These are phyloP conservation scores for Akebia trifoliata DNA, from an alignment of 164 flowering plant genomes.

Conservation along the genomic window DNA sequence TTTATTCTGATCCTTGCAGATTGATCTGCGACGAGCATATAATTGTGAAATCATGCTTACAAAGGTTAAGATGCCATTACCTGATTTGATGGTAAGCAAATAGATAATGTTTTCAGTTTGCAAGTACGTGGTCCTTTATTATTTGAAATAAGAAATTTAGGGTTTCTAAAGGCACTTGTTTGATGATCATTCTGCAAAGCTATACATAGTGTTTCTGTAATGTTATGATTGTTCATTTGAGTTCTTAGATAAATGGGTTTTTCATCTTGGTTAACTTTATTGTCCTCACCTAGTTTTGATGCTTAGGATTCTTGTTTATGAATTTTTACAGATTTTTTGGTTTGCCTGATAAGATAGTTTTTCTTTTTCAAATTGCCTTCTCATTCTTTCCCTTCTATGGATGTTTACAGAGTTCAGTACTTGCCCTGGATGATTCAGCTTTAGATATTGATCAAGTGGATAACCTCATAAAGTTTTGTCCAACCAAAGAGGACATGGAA, in stretches of 20 bases:
- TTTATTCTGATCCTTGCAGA: constrained; percentile 46
- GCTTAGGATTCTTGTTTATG: not conserved
- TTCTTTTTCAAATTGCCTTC: not conserved
- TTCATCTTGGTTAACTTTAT: not conserved
- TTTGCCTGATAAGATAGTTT: not conserved
- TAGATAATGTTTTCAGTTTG: not conserved
- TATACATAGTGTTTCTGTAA: not conserved
- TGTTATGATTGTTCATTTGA: constrained; percentile 3
- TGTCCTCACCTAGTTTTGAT: not conserved
- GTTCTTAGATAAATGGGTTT: not conserved
- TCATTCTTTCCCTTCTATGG: constrained; percentile 4
- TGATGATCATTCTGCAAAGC: not conserved
- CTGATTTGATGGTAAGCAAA: constrained; percentile 78
- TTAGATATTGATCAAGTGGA: constrained; percentile 93
- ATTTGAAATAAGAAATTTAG: not conserved
- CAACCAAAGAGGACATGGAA: constrained; percentile 96
- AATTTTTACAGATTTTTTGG: not conserved
- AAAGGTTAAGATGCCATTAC: constrained; percentile 87
- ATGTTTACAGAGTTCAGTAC: constrained; percentile 62
- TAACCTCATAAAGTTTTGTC: constrained; percentile 91
- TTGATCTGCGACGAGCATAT: constrained; percentile 82
- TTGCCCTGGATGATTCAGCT: constrained; percentile 80
- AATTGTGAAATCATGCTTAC: constrained; percentile 98
- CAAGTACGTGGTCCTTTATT: not conserved
- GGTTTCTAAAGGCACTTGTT: not conserved